Evolutionary conservation across 345 rosid genomes (phyloP), one percentile per base, ranked within the genome.

Genomic region (Luvunga scandens): DNA sequence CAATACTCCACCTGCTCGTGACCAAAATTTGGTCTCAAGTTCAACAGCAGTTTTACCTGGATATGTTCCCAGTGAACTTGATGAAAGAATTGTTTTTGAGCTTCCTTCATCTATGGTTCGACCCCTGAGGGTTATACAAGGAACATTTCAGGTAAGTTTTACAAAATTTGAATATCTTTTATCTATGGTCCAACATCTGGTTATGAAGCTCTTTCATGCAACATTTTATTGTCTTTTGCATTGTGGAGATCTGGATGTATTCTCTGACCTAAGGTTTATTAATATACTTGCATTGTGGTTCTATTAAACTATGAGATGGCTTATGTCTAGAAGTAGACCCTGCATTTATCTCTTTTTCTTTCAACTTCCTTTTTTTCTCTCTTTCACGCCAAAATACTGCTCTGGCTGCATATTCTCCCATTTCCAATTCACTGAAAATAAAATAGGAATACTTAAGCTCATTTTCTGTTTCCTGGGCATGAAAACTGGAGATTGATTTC

Each of bases 71-170:
- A 90, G 95, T 81, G 95, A 94, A 83, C 88, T 85, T 73, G 92
- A 97, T 83, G 99, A 93, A 87, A 90, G 95, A 82, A 93, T 97
- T 72, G 86, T 93, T 88, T 88, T 92, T 83, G 99, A 94, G 86
- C 89, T 94, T 85, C 88, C 95, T 75, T 86, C 98, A 75, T 93
- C 98, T 61, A 97, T 97, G 98, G 97, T 97, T 83, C 91, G 97
- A 66, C 98, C 97, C 4, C 84, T 94, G 77, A 84, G 91, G 83
- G 96, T 93, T 83, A 83, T 90, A 74, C 90, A 79, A 69, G 99
- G 99, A 90, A 97, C 92, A 73, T 93, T 94, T 84, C 99, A 97
- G 79, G 99, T 93, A 90, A 81, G 90, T 84, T 80, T 39, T 66
- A 63, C 65, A 38, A 50, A 57, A 4, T 66, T 28, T 60, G 27